Evolutionary conservation across 2,329 filamentous ascomycete species (phyloP), one percentile per base, ranked within the genome.

Genomic region (Diaporthe humulicola): DNA sequence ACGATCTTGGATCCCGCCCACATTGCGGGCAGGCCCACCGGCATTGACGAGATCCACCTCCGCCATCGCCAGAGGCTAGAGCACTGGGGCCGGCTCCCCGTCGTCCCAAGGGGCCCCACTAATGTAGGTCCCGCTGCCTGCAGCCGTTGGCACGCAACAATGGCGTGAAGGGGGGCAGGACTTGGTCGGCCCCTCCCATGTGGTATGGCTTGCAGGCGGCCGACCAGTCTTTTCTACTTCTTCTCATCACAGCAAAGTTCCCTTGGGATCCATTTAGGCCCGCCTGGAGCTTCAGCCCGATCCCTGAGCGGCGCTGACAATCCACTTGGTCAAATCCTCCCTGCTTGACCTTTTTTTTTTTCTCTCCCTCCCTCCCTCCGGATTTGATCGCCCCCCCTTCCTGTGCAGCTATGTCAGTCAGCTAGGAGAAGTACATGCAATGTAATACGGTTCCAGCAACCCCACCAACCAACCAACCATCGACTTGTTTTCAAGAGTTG

Each of bases 71-170:
- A 54, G n/a, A 69, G 45, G 64, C 64, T 69, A 54, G 22, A 64
- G 57, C 45, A 60, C 54, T 61, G 42, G 40, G 52, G 50, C 48
- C 52, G 52, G 25, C 38, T 52, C 42, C 56, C 57, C 33, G 56
- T 71, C 42, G 4, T 61, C 56, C 57, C 17, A 40, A 72, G 45
- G n/a, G 36, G 57, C 54, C 38, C 57, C 70, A 64, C 70, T 72
- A 64, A 64, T 60, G 70, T 61, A 72, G 70, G 70, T 72, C 70
- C 70, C 70, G 70, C 57, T 72, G 45, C 45, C 36, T 54, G 56
- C 45, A 72, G 70, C 70, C 70, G 42, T 52, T 61, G 25, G 45
- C 36, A 60, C 38, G 33, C 33, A 64, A 28, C 36, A 52, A 19
- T 52, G 38, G n/a, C n/a, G n/a, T n/a, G n/a, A n/a, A n/a, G n/a